Evolutionary conservation across 176 grass and related monocot species (phyloP).

Genomic region (Hordeum vulgare): DNA sequence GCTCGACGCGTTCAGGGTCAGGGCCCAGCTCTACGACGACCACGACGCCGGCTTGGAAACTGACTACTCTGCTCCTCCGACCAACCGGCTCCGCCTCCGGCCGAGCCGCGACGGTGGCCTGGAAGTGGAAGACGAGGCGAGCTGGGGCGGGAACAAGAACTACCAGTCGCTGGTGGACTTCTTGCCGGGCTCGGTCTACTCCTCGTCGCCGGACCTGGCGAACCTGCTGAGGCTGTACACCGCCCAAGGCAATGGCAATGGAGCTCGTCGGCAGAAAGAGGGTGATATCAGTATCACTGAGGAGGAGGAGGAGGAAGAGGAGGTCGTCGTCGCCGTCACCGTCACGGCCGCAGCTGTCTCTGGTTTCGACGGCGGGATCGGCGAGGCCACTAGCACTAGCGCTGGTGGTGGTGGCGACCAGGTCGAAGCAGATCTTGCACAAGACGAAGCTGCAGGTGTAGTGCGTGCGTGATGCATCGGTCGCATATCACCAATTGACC

Average conservation of each 20-base stretch:
- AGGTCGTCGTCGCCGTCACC: not conserved
- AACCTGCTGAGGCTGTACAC: constrained; percentile 40
- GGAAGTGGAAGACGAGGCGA: not conserved
- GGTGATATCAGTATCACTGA: not conserved
- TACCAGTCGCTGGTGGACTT: constrained; percentile 49
- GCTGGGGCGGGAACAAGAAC: not conserved
- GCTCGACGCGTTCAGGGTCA: constrained; percentile 32
- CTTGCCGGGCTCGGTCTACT: constrained; percentile 29
- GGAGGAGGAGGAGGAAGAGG: constrained; percentile 1
- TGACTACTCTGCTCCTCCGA: not conserved
- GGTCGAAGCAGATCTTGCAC: not conserved
- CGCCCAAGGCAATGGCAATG: constrained; percentile 14
- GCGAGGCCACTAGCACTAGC: not conserved
- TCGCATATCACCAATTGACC: too few relatives aligned
- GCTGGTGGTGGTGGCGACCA: not conserved
- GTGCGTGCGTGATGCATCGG: not conserved
- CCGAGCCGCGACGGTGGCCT: not conserved
- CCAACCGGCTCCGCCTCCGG: not conserved
- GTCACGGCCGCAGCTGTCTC: not conserved
- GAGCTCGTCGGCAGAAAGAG: not conserved
- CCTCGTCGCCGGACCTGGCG: constrained; percentile 36
- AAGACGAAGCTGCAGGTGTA: not conserved
- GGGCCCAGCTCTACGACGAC: constrained; percentile 4
- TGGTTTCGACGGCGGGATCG: not conserved
- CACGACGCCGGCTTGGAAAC: not conserved